These are phyloP conservation scores for Fusarium agapanthi DNA, from an alignment of 2,329 filamentous ascomycete species.

Conservation along the genomic window DNA sequence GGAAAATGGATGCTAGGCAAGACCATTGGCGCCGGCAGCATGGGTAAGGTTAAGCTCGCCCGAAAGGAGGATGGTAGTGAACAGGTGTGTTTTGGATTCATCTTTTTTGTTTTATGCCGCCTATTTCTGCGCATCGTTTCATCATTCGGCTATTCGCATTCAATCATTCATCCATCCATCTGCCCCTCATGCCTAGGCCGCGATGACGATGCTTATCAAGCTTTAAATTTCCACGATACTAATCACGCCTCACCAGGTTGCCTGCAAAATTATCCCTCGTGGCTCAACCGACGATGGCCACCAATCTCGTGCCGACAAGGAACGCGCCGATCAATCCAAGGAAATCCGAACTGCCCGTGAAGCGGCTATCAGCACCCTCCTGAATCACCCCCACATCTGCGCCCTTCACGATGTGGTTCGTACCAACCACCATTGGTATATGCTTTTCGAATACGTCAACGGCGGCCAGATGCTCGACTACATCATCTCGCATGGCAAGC, in stretches of 20 bases:
- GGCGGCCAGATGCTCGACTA: conserved; percentile 99
- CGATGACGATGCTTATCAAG: not conserved
- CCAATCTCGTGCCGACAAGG: conserved; percentile 74
- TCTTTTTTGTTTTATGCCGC: not conserved
- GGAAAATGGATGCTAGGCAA: conserved; percentile 96
- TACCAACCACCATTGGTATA: conserved; percentile 99
- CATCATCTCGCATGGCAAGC: conserved; percentile 95
- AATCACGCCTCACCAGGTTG: conserved; percentile 63
- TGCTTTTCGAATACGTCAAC: conserved; percentile 99
- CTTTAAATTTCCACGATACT: conserved; percentile 17
- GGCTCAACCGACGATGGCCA: conserved; percentile 88
- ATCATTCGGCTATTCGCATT: conserved; percentile 2
- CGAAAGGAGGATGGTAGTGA: conserved; percentile 90
- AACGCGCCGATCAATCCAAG: conserved; percentile 94
- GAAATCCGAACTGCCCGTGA: conserved; percentile 95
- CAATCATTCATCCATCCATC: not conserved
- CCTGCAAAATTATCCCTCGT: conserved; percentile 95
- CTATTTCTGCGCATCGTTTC: not conserved
- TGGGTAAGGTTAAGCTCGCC: conserved; percentile 98
- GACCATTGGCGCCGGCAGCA: conserved; percentile 96
- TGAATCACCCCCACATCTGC: conserved; percentile 96
- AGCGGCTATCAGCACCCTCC: conserved; percentile 92
- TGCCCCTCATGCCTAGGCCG: conserved; percentile 21
- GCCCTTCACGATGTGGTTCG: conserved; percentile 94
- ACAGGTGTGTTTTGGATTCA: conserved; percentile 68